Conservation (phyloP, 352 stramenopile species). For the Phytophthora foliorum region DNA sequence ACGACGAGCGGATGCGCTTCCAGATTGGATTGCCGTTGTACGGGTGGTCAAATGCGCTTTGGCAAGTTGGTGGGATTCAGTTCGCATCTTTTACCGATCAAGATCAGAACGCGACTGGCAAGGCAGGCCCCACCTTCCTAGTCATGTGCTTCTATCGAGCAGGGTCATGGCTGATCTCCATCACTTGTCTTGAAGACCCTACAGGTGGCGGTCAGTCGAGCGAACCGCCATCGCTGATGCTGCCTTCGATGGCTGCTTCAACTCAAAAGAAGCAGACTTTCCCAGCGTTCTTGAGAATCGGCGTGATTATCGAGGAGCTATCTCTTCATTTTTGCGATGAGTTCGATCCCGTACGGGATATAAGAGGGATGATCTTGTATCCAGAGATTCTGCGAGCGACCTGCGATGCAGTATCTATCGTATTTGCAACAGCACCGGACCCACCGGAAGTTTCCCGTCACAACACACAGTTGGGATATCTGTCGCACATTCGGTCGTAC, state of each 20-base stretch:
- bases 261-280: slow-evolving; percentile 6
- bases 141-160: slow-evolving; percentile 74
- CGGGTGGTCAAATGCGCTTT: slow-evolving; percentile 84
- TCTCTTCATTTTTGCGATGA: slow-evolving; percentile 79
- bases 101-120: slow-evolving; percentile 11
- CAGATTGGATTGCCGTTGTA: slow-evolving; percentile 68
- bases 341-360: slow-evolving; percentile 46
- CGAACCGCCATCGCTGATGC: slow-evolving; percentile 17
- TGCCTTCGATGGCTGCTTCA: slow-evolving; percentile 27
- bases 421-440: slow-evolving; percentile 59
- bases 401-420: slow-evolving; percentile 48
- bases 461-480: slow-evolving; percentile 65
- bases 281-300: slow-evolving; percentile 47
- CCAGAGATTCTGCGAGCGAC: slow-evolving; percentile 64
- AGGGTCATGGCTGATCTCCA: slow-evolving; percentile 75
- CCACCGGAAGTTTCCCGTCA: slow-evolving; percentile 60
- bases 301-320: slow-evolving; percentile 50
- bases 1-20: slow-evolving; percentile 56
- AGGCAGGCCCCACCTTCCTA: slow-evolving; percentile 58
- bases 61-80: slow-evolving; percentile 86
- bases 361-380: slow-evolving; percentile 54
- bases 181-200: slow-evolving; percentile 75
- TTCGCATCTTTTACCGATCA: slow-evolving; percentile 68
- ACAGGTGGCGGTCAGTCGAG: slow-evolving; percentile 21
- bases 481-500: slow-evolving; percentile 75